Percentiles rank a stretch among this genome's conserved stretches.
Conservation (phyloP, 305 asterid genomes). For the Fraxinus floribunda region DNA sequence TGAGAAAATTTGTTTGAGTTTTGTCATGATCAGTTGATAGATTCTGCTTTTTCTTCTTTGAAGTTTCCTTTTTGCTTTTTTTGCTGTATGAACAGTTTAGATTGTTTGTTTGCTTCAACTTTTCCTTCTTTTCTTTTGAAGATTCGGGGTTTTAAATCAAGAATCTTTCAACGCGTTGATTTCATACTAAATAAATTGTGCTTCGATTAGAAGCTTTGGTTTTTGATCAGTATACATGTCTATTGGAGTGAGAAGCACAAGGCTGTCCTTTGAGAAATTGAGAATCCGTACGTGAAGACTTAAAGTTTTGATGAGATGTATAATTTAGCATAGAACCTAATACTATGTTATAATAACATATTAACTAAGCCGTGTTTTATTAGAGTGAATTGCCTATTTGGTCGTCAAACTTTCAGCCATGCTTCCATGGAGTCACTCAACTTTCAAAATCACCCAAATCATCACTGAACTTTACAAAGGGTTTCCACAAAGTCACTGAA, state of each 20-base stretch:
- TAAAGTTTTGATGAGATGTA: neutral
- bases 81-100: conserved; percentile 29
- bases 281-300: neutral
- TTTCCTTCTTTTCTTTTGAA: neutral
- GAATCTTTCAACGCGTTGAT: neutral
- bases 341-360: neutral
- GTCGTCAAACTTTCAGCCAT: no score
- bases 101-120: conserved; percentile 31
- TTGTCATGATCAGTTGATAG: conserved; percentile 37
- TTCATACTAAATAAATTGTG: neutral
- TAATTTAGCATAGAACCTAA: neutral
- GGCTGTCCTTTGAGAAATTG: neutral
- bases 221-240: neutral
- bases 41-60: conserved; percentile 28
- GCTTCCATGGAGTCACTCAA: no score
- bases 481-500: no score
- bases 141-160: neutral
- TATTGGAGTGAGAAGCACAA: neutral
- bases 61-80: conserved; percentile 26
- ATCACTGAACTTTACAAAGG: no score
- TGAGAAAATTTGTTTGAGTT: neutral
- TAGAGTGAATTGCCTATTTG: no score
- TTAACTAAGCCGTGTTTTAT: no score
- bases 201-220: neutral
- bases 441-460: no score